Conservation (phyloP, 2,329 filamentous ascomycete species). For the Lasiodiplodia sp. region DNA sequence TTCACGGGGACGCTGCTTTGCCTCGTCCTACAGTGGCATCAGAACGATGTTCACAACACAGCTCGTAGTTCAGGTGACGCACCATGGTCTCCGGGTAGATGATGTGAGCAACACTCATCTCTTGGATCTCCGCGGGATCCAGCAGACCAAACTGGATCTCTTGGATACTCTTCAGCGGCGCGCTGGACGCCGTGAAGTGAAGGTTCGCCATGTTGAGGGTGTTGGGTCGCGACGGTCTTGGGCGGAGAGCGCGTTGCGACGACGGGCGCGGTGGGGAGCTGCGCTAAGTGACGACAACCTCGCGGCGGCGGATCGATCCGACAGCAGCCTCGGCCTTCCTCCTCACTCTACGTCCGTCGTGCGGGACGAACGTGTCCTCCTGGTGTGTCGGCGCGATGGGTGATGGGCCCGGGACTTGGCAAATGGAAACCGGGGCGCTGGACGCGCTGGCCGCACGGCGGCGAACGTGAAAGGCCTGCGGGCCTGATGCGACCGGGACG, state of each 20-base stretch:
- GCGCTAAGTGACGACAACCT: constrained; percentile 21
- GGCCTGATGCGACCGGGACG: constrained; percentile 30
- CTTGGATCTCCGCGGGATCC: constrained; percentile 98
- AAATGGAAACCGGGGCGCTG: constrained; percentile 40
- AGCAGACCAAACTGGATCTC: constrained; percentile 99
- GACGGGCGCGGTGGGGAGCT: constrained; percentile 3
- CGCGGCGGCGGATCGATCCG: constrained; percentile 14
- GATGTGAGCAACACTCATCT: constrained; percentile 95
- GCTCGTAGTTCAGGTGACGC: constrained; percentile 29
- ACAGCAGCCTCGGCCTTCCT: constrained; percentile 17
- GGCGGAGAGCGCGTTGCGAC: constrained; percentile 10
- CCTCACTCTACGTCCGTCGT: constrained; percentile 18
- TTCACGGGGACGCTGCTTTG: constrained; percentile 86
- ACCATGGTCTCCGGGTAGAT: constrained; percentile 98
- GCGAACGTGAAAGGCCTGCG: constrained; percentile 37
- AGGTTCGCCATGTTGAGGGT: constrained; percentile 75
- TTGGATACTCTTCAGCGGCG: constrained; percentile 95
- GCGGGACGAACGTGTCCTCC: background rate
- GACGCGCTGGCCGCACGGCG: constrained; percentile 38
- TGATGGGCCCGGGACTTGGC: constrained; percentile 22
- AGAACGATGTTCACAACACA: constrained; percentile 24
- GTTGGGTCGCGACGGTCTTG: background rate
- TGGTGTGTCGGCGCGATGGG: background rate
- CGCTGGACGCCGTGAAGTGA: constrained; percentile 88
- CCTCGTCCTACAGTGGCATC: constrained; percentile 70